phyloP scores from a whole-genome alignment of 441 rosid species.

The Adansonia rubrostipa region DNA sequence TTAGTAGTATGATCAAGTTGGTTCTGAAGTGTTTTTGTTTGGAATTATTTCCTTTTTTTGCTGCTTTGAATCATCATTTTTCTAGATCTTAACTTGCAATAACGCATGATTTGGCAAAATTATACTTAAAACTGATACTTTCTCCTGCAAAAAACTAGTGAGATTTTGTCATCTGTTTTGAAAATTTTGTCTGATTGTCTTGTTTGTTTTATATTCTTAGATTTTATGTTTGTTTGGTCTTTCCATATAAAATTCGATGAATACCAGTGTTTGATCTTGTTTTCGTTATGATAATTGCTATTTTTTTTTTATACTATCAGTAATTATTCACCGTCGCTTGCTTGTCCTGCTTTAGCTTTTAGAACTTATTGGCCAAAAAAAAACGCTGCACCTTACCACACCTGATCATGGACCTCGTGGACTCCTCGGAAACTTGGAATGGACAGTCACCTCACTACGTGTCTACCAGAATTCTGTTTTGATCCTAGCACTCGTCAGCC shows the following conservation, averaged over 20 bases:
- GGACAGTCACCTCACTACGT: slow-evolving; percentile 26
- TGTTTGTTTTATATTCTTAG: no score
- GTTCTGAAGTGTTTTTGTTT: neutral
- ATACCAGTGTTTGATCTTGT: neutral
- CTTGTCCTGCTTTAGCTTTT: neutral
- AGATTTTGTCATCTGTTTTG: neutral
- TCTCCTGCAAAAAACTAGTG: neutral
- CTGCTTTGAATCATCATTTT: neutral
- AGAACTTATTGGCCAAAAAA: no score
- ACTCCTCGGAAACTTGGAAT: slow-evolving; percentile 22
- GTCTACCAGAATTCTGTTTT: neutral
- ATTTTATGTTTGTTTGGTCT: neutral
- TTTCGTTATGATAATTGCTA: neutral
- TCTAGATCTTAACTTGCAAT: neutral
- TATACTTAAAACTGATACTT: neutral
- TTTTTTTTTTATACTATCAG: neutral
- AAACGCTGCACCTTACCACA: neutral
- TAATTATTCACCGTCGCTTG: no score
- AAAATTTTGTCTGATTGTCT: no score
- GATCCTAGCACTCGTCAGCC: slow-evolving; percentile 21
- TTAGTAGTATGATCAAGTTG: neutral
- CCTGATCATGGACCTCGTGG: neutral
- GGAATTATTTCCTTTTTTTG: neutral
- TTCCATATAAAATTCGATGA: neutral
- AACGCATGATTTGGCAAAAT: neutral